Evolutionary conservation across 1,284 basidiomycete species (phyloP).

Genomic region (Cutaneotrichosporon spelunceum): DNA sequence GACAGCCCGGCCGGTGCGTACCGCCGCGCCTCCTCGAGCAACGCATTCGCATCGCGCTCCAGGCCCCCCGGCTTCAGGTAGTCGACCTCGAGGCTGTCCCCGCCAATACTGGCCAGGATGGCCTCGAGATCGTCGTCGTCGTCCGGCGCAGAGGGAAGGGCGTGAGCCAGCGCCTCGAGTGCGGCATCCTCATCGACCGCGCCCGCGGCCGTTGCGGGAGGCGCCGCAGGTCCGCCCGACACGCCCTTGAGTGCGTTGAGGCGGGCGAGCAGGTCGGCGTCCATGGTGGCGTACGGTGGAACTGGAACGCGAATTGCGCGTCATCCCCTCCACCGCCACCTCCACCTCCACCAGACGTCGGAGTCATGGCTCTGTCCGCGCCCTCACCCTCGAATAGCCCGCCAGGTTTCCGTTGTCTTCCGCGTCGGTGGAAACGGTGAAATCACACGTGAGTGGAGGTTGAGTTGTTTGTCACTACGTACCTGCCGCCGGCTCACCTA

Average conservation of each 20-base stretch:
- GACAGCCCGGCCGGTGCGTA: background rate
- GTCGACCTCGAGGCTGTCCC: slow-evolving; percentile 1
- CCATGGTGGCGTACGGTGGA: slow-evolving; percentile 7
- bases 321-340: background rate
- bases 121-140: slow-evolving; percentile 22
- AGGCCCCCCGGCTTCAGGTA: background rate
- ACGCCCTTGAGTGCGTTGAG: slow-evolving; percentile 10
- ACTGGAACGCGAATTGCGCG: background rate
- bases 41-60: background rate
- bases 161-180: slow-evolving; percentile 32
- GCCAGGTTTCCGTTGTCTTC: background rate
- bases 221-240: background rate
- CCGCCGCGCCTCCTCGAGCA: background rate
- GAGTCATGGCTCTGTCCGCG: background rate
- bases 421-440: background rate
- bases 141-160: slow-evolving; percentile 7
- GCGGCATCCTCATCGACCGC: slow-evolving; percentile 29
- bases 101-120: slow-evolving; percentile 23
- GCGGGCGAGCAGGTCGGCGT: slow-evolving; percentile 9
- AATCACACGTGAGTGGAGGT: slow-evolving; percentile 1
- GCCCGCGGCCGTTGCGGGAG: background rate
- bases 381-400: background rate
- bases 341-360: background rate
- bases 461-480: background rate
- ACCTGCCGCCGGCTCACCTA: background rate